Evolutionary conservation across 345 rosid genomes (phyloP).

Genomic region (Geranium rotundifolium): DNA sequence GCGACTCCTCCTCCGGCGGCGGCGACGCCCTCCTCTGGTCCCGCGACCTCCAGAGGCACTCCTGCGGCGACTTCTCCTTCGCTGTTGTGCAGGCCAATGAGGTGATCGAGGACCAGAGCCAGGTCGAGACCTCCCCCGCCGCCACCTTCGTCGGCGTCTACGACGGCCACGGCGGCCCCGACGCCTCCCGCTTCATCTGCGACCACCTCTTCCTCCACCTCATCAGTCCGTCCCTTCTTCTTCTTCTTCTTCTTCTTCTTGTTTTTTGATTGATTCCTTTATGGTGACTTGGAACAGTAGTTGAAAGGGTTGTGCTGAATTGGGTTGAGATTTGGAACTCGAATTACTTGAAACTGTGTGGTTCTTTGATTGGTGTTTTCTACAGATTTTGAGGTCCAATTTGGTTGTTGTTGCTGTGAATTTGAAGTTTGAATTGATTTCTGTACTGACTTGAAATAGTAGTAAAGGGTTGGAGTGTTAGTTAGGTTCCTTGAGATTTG

Average conservation of each 20-base stretch:
- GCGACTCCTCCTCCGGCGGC: constrained; percentile 19
- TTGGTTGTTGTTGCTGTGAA: neutral
- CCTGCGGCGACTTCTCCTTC: constrained; percentile 76
- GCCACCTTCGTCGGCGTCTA: constrained; percentile 77
- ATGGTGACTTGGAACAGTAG: neutral
- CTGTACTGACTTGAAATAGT: neutral
- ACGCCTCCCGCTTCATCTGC: constrained; percentile 65
- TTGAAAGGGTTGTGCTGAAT: no score
- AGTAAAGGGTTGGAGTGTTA: neutral
- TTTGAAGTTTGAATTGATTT: neutral
- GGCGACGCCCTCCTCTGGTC: constrained; percentile 60
- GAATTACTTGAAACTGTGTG: no score
- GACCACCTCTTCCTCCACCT: constrained; percentile 74
- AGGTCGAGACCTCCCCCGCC: constrained; percentile 59
- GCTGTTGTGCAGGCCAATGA: constrained; percentile 85
- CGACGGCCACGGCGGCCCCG: constrained; percentile 97
- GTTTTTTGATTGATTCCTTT: no score
- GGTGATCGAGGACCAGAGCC: constrained; percentile 77
- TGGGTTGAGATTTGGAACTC: no score
- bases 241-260: neutral
- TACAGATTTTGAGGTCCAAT: neutral
- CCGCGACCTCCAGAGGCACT: constrained; percentile 64
- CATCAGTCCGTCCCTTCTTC: constrained; percentile 36
- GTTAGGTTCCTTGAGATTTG: no score
- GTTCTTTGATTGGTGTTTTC: no score